A percentile compares a stretch with the other conserved stretches of the same genome.
Conservation (phyloP, 495 filamentous ascomycete genomes). For the Podospora tetraspora region DNA sequence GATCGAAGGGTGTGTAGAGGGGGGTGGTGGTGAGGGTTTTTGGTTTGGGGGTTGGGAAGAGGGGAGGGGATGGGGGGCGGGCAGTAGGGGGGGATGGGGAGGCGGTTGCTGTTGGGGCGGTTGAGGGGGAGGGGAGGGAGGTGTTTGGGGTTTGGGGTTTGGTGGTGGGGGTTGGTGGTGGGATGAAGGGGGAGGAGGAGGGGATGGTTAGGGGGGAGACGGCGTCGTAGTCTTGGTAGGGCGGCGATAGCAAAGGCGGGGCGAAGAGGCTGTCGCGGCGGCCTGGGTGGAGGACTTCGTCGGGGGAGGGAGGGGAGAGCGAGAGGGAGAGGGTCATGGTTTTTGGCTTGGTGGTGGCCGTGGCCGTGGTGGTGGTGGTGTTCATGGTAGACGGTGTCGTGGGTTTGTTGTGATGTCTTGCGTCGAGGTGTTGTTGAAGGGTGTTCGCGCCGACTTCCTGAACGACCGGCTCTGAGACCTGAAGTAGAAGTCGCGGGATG, state of each 20-base stretch:
- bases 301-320: neutral
- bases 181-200: neutral
- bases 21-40: constrained; percentile 35
- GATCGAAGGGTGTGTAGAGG: constrained; percentile 65
- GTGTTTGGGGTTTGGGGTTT: neutral
- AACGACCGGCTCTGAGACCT: neutral
- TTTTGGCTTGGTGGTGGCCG: neutral
- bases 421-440: neutral
- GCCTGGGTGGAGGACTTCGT: neutral
- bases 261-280: neutral
- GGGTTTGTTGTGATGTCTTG: neutral
- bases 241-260: neutral
- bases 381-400: neutral
- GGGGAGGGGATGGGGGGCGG: too few species aligned
- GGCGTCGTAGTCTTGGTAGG: neutral
- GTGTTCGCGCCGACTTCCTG: neutral
- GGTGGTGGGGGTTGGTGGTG: neutral
- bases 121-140: neutral
- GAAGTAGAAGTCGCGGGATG: neutral
- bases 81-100: neutral
- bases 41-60: too few species aligned
- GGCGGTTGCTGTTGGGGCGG: neutral
- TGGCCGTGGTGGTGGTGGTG: neutral
- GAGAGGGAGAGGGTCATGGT: neutral
- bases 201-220: neutral